These are phyloP conservation scores for Oryza meyeriana DNA, from an alignment of 176 grass and related monocot genomes.

Conservation along the genomic window DNA sequence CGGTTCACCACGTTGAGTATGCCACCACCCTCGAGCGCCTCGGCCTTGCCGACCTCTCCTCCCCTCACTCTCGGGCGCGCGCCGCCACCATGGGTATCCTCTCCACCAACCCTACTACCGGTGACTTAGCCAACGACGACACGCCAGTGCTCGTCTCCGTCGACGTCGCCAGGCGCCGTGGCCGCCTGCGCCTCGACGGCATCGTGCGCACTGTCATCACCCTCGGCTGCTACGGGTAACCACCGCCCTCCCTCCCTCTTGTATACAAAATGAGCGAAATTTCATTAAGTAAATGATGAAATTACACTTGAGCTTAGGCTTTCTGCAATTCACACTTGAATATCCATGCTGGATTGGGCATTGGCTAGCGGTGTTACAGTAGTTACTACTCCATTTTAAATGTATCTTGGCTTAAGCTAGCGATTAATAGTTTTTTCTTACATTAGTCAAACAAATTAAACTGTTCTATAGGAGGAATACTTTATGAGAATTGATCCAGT, in stretches of 20 bases:
- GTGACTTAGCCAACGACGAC: neutral
- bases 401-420: too few relatives aligned
- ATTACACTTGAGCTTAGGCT: neutral
- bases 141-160: conserved; percentile 67
- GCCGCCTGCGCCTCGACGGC: conserved; percentile 64
- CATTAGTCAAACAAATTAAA: neutral
- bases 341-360: neutral
- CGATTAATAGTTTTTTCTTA: neutral
- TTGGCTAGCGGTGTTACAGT: too few relatives aligned
- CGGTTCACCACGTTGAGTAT: conserved; percentile 62
- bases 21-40: conserved; percentile 69
- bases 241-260: too few relatives aligned
- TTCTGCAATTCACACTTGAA: neutral
- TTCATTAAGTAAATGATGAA: too few relatives aligned
- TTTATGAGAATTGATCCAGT: neutral
- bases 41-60: conserved; percentile 56
- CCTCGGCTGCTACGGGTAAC: conserved; percentile 69
- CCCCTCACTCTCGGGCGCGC: conserved; percentile 40
- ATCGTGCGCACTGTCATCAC: conserved; percentile 78
- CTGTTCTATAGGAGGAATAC: neutral
- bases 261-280: too few relatives aligned
- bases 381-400: too few relatives aligned
- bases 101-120: conserved; percentile 10
- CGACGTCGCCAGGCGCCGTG: conserved; percentile 61
- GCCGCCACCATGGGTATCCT: conserved; percentile 65